These are phyloP conservation scores for Iris macrosiphon DNA, from an alignment of 106 monocot species.

Conservation along the genomic window DNA sequence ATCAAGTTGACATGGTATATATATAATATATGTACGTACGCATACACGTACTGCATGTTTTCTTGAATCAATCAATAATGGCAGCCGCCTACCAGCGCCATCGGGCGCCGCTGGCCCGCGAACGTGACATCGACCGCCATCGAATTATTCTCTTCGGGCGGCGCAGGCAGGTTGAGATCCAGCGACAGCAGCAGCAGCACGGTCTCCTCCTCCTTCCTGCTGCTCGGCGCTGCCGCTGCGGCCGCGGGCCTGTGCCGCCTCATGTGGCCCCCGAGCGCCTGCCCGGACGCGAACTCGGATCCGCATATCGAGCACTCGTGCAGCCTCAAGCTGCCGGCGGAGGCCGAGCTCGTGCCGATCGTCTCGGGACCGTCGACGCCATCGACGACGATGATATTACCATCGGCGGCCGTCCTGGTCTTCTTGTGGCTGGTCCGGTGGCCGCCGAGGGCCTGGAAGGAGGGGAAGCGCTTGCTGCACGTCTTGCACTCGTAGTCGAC, in stretches of 20 bases:
- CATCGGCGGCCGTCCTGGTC: slow-evolving; percentile 10
- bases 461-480: slow-evolving; percentile 47
- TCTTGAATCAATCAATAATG: slow-evolving; percentile 24
- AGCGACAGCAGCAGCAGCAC: slow-evolving; percentile 12
- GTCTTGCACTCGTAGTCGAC: slow-evolving; percentile 60
- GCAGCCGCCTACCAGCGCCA: slow-evolving; percentile 40
- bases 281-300: slow-evolving; percentile 64
- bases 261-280: slow-evolving; percentile 81
- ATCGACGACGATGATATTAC: too few species aligned
- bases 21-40: not conserved
- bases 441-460: slow-evolving; percentile 60
- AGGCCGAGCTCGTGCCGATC: not conserved
- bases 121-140: slow-evolving; percentile 10
- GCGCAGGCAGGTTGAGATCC: slow-evolving; percentile 69
- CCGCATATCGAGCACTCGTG: slow-evolving; percentile 77
- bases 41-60: too few species aligned
- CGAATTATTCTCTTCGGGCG: slow-evolving; percentile 28
- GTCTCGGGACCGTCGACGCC: too few species aligned
- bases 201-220: slow-evolving; percentile 27
- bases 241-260: slow-evolving; percentile 45
- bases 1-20: too few species aligned
- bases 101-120: too few species aligned
- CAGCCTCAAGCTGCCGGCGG: slow-evolving; percentile 12
- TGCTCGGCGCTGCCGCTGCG: not conserved
- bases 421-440: slow-evolving; percentile 58